Base-by-base conservation (phyloP, 805 yeast genomes). In the Candida peoriensis region DNA sequence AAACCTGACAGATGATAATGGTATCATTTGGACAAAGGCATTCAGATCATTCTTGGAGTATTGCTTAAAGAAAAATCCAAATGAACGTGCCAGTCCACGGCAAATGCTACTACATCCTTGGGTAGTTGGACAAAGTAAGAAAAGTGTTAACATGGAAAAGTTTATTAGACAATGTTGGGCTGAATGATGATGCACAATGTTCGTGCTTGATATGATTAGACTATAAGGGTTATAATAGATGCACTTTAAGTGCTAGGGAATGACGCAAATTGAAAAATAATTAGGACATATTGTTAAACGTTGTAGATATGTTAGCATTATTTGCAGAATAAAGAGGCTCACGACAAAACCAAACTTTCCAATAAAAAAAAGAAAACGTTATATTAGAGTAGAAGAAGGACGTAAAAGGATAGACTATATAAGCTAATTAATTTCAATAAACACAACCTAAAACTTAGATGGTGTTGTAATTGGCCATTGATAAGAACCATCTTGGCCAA, bases 51-150 rank as follows among this genome's bases (percentile, higher is more conserved):
- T 93, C 47, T 68, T 93, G 27, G 74, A 74, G 33, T 82, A 81
- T 48, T 86, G 96, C 51, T 64, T 93, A 39, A 85, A 75, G 43
- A 90, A 88, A 50, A 85, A 86, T 42, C 77, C 86, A 27, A 71
- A 66, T 20, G 80, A 80, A 43, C 66, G 98, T 37, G 96, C 97
- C 9, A 77, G 89, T 32, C 98, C 98, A 8, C 70, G 93, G 48
- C 96, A 93, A 55, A 84, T 93, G 90, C 68, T 93, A 30, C 71
- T 67, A 34, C 98, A 93, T 64, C 97, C 97, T 3, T 93, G 98
- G 98, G 68, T 87, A 36, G 61, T 74, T 13, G 86, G 88, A 2
- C 95, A 85, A 62, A 74, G 74, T 61, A 70, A 63, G 43, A 77
- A 79, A 54, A 68, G 63, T 33, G 94, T 90, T 12, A 74, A 78